Evolutionary conservation across 176 grass and related monocot genomes (phyloP), one percentile per base, ranked within the genome.

Genomic region (Themeda triandra): DNA sequence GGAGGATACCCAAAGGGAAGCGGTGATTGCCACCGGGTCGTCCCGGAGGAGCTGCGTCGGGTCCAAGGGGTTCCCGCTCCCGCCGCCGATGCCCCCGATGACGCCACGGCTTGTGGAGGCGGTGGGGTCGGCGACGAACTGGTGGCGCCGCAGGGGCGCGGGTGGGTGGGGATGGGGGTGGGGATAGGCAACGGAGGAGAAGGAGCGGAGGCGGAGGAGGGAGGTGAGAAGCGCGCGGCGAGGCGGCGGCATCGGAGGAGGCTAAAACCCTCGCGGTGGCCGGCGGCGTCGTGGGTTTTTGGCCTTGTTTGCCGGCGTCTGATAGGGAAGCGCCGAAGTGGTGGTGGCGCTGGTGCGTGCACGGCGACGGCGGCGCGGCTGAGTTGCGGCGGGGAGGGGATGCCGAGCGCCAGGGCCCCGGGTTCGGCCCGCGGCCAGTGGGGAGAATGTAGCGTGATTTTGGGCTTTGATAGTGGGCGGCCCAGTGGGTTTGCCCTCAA

Each of bases 11-110:
- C 93, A 94, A 32, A 95, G 83, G 25, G 96, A 90, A 7, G 93
- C 83, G 45, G 88, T 90, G 85, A 98, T 92, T 28, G 93, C 83
- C 25, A 98, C 94, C 13, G 93, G 93, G 48, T 98, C 96, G 48
- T 95, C 91, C 10, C 82, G 88, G 54, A 98, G 86, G 82, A 98
- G 96, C 45, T 94, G 85, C 44, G 93, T 73, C 4, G 91, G 96
- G 54, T 95, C 93, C 35, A 93, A 78, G 13, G 72, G 82, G 19
- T 86, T 88, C 3, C 87, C 70, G 17, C 29, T 71, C 28, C 80
- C 84, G 36, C 27, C 27, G 3, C 75, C 54, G 33, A 67, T 46
- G 29, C 12, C 29, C 17, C 62, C 32, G 44, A 42, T 6, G 23
- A 73, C 63, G 62, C 76, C 5, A n/a, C 74, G 66, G 30, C 36